Evolutionary conservation across 306 rosid genomes (phyloP), one percentile per base, ranked within the genome.

Genomic region (Erythrophleum fordii): DNA sequence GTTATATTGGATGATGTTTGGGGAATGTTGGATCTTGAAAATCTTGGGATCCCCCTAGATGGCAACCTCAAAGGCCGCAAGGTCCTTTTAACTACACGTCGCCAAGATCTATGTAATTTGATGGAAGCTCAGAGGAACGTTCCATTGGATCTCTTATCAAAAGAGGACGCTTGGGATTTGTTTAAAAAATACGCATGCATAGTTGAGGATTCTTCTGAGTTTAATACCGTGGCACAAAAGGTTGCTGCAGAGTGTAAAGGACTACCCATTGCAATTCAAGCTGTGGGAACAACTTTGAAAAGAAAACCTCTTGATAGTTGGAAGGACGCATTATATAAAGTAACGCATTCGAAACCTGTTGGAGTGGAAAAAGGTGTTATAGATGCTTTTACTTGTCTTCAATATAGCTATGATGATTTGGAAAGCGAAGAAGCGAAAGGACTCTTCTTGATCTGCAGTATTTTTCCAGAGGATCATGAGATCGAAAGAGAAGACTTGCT

Each of bases 1-100:
- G 35, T 71, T 6, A 48, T 71, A 7, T 28, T 71, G 25, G 76
- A 71, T 48, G 76, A 71, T 48, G 61, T 48, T 7, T 71, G 76
- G 76, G 26, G 18, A 25, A 37, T 48, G 8, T 11, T 71, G 2
- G 17, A 71, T 16, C 35, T 48, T 14, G 59, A 42, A 12, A 31
- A 22, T 13, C 14, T 45, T 11, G 74, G 74, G 22, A 69, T 69
- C 2, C 39, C 39, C 2, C 13, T 23, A 26, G 44, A 8, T 0
- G 0, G 41, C 16, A n/a, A 48, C 11, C 11, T 48, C 3, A 29
- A 28, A 11, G 28, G 76, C 1, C 18, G 42, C 44, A 71, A 28
- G 41, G 60, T 71, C 3, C 44, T 71, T 14, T 4, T 71, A 10
- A 71, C 60, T 6, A 61, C 68, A 61, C 39, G 41, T 61, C 39